Base-by-base conservation (phyloP, 352 stramenopile species). In the Globisporangium cystogenes region DNA sequence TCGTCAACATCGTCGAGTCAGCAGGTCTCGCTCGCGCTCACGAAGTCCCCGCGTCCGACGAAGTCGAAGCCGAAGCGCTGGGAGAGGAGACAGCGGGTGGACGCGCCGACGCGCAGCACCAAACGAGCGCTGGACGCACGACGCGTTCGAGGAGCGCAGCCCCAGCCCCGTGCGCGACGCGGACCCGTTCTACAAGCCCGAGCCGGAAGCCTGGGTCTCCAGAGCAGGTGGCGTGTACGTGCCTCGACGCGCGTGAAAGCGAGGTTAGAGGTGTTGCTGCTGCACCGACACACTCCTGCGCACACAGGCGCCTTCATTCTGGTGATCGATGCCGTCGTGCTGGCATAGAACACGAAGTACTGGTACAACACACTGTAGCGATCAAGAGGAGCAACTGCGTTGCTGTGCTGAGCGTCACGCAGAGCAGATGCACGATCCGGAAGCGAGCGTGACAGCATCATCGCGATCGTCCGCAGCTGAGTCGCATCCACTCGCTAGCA, bases 191-290 rank as follows among this genome's bases (percentile, higher is more conserved):
- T 94, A 94, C 62, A 67, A 62, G 11, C 83, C 83, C 0, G 76
- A 91, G 48, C 70, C 81, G 0, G 77, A 88, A 43, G 36, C 62
- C 0, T 94, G 83, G 83, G 74, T 89, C 20, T 94, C 83, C 6
- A 68, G 79, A 50, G 83, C 83, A 12, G 83, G 83, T 10, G 83
- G 83, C 6, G 81, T 94, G 11, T 94, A 94, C 48, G 51, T 94
- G 39, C 77, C 81, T 31, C 65, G 72, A 15, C 78, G 76, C 45
- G 35, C 23, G 41, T 51, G 46, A 51, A 20, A 20, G 20, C 36
- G 36, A 41, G 4, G 36, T 29, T 29, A 29, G 26, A 29, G 26
- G 5, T 29, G 26, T 2, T 5, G 26, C 26, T 29, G 26, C 26
- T 29, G 26, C n/a, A n/a, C n/a, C n/a, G n/a, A n/a, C n/a, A n/a